These are phyloP conservation scores for Globisporangium apiculatum DNA, from an alignment of 352 stramenopile species.

Conservation along the genomic window DNA sequence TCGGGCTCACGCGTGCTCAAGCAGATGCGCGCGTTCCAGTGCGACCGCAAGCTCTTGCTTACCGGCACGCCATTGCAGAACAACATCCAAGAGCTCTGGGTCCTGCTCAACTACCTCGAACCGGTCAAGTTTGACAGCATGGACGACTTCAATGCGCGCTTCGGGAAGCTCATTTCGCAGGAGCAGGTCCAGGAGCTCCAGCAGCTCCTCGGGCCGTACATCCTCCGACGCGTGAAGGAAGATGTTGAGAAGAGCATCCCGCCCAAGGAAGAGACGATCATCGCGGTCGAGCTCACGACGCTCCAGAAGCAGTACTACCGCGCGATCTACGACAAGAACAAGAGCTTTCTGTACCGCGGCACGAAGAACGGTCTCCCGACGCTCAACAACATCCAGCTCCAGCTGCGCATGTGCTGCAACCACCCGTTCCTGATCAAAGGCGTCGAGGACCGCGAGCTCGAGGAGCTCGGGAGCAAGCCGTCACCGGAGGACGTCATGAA, in stretches of 20 bases:
- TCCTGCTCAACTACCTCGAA: conserved; percentile 96
- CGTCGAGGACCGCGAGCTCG: conserved; percentile 78
- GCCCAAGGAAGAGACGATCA: conserved; percentile 95
- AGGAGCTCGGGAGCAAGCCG: conserved; percentile 55
- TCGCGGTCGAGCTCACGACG: conserved; percentile 95
- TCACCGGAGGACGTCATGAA: conserved; percentile 58
- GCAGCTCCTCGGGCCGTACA: conserved; percentile 90
- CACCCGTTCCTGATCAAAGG: conserved; percentile 99
- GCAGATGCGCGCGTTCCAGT: conserved; percentile 79
- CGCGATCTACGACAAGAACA: conserved; percentile 96
- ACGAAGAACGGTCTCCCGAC: conserved; percentile 82
- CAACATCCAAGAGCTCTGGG: conserved; percentile 95
- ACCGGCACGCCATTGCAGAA: conserved; percentile 97
- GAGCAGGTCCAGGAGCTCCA: conserved; percentile 94
- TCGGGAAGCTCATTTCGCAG: conserved; percentile 89
- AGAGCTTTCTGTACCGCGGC: conserved; percentile 92
- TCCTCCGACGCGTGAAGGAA: conserved; percentile 97
- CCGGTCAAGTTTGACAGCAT: conserved; percentile 88
- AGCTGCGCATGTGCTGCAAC: conserved; percentile 99
- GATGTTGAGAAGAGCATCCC: conserved; percentile 95
- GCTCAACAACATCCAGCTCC: conserved; percentile 99
- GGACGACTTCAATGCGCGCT: conserved; percentile 89
- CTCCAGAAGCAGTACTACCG: conserved; percentile 90
- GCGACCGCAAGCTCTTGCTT: conserved; percentile 91
- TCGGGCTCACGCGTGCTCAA: conserved; percentile 77